Evolutionary conservation across 179 eudicot genomes (phyloP).

Genomic region (Gypsophila paniculata): DNA sequence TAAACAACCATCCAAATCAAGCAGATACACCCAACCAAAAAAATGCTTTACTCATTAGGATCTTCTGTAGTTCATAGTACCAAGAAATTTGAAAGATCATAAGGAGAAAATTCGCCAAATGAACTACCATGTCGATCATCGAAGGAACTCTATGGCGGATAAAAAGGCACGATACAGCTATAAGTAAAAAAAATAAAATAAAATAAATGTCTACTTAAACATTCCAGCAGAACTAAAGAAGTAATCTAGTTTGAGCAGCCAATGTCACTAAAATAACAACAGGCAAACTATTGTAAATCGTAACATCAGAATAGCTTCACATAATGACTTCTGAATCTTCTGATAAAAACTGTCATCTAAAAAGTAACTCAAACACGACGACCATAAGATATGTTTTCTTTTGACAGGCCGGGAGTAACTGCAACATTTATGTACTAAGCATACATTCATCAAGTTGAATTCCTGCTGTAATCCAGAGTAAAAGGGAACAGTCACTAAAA

Average conservation of each 20-base stretch:
- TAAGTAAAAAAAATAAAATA: neutral
- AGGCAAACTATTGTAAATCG: neutral
- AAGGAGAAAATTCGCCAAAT: neutral
- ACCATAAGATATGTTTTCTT: neutral
- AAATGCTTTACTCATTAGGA: neutral
- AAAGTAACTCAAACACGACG: neutral
- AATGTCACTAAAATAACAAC: neutral
- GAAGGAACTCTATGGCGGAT: neutral
- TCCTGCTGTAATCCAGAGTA: neutral
- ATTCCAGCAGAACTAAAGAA: neutral
- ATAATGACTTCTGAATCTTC: neutral
- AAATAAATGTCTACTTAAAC: neutral
- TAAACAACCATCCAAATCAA: neutral
- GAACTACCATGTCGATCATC: neutral
- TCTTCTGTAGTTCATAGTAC: neutral
- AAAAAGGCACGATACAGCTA: slow-evolving; percentile 7
- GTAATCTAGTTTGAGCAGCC: neutral
- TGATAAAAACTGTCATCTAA: slow-evolving; percentile 5
- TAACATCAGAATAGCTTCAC: neutral
- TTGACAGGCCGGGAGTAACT: neutral
- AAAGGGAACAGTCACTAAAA: neutral
- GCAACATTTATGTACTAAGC: neutral
- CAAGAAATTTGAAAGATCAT: neutral
- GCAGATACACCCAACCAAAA: neutral
- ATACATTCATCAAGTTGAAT: neutral